Evolutionary conservation across 1,139 yeast species (phyloP).

Genomic region (Suhomyces coccinellae): DNA sequence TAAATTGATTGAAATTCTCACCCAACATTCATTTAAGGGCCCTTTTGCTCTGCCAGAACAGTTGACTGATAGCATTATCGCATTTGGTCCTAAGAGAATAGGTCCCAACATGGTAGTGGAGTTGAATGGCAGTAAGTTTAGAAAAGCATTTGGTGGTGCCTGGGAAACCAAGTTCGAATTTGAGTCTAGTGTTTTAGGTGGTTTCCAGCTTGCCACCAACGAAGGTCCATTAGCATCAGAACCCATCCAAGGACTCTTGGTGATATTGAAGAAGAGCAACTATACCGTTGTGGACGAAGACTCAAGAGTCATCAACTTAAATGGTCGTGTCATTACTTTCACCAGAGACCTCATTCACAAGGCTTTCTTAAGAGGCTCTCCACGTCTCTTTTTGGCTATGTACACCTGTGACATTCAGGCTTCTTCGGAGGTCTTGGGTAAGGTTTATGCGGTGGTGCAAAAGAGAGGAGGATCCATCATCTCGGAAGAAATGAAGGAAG

Average conservation of each 20-base stretch:
- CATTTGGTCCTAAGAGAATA: constrained; percentile 75
- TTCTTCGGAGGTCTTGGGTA: constrained; percentile 89
- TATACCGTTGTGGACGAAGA: constrained; percentile 32
- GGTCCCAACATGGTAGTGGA: constrained; percentile 81
- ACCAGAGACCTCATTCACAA: constrained; percentile 74
- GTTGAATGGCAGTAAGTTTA: constrained; percentile 38
- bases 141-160: constrained; percentile 24
- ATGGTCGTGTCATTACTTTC: constrained; percentile 73
- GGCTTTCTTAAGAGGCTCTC: constrained; percentile 76
- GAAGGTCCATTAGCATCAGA: constrained; percentile 92
- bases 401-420: constrained; percentile 96
- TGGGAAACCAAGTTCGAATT: constrained; percentile 40
- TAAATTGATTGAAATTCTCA: constrained; percentile 34
- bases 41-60: constrained; percentile 23
- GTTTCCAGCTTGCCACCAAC: constrained; percentile 77
- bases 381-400: constrained; percentile 87
- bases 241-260: constrained; percentile 79
- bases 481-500: constrained; percentile 95
- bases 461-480: constrained; percentile 81
- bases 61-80: constrained; percentile 49
- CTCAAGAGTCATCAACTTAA: constrained; percentile 37
- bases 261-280: constrained; percentile 38
- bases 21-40: constrained; percentile 21
- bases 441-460: constrained; percentile 93
- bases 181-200: constrained; percentile 72